Base-by-base conservation (phyloP, 306 rosid genomes). In the Fagus sylvatica region DNA sequence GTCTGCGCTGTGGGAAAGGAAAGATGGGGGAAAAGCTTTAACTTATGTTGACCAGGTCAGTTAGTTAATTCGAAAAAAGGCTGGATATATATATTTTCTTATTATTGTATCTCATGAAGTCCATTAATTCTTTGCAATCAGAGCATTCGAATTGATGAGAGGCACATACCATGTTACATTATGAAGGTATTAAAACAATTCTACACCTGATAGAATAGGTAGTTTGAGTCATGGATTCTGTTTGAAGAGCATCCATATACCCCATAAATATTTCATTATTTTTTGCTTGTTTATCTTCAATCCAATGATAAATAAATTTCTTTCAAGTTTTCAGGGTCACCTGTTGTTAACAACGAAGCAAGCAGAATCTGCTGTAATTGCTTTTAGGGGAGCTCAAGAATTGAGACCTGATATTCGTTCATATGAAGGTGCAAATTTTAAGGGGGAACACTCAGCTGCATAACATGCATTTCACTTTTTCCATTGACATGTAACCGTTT, bases 351-450 rank as follows among this genome's bases (percentile, higher is more conserved):
- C 96, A 51, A 83, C 87, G 88, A 96, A 96, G 87, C 91, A 89
- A 53, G 86, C 97, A 70, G 99, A 96, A 69, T 86, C 90, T 76
- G 99, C 99, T 53, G 97, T 80, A 74, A 78, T 83, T 80, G 94
- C 99, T 73, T 96, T 96, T 88, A 87, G 99, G 86, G 90, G 85
- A 84, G 98, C 96, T 82, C 99, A 93, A 86, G 98, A 96, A 77
- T 84, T 96, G 88, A 96, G 99, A 84, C 94, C 97, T 77, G 99
- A 96, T 77, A 96, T 96, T 79, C 99, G 99, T 70, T 89, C 99
- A 70, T 93, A 96, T 85, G 98, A 96, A 96, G 99, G 99, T 96
- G 79, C 72, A 79, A 77, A 81, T 79, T 74, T 46, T 73, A 36
- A 53, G 71, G 28, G 32, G 67, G 69, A 80, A 65, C 17, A 37